Evolutionary conservation across 306 rosid genomes (phyloP).

Genomic region (Vicia faba): DNA sequence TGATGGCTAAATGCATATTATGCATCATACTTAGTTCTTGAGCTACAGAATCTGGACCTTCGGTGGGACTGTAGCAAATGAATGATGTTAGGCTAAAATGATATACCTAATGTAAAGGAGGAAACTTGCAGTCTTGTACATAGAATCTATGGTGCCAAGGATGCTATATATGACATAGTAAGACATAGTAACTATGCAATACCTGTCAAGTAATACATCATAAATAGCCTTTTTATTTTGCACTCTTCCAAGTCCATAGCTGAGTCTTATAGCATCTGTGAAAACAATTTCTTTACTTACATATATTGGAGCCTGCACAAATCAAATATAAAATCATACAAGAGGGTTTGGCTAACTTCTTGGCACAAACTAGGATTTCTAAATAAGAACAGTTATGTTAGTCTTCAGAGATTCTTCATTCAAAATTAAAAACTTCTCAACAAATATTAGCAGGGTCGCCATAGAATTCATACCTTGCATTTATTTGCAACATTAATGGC

Average conservation of each 20-base stretch:
- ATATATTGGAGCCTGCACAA: constrained; percentile 90
- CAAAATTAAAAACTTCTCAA: constrained; percentile 17
- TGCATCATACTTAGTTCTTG: constrained; percentile 80
- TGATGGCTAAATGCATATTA: constrained; percentile 69
- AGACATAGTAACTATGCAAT: constrained; percentile 37
- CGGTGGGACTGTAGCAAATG: constrained; percentile 63
- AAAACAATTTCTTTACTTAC: constrained; percentile 81
- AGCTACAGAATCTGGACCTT: constrained; percentile 74
- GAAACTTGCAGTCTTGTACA: not conserved
- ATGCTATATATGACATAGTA: constrained; percentile 21
- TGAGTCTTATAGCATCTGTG: constrained; percentile 74
- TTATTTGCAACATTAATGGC: constrained; percentile 87
- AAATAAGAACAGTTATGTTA: constrained; percentile 27
- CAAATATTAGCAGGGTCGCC: constrained; percentile 16
- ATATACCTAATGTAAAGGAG: constrained; percentile 15
- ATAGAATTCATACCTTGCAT: constrained; percentile 66
- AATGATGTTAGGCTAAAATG: constrained; percentile 23
- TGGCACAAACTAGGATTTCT: constrained; percentile 8
- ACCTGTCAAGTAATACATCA: constrained; percentile 95
- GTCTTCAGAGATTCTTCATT: constrained; percentile 21
- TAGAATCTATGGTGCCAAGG: constrained; percentile 20
- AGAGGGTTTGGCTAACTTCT: constrained; percentile 20
- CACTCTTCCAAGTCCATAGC: constrained; percentile 75
- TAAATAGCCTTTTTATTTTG: constrained; percentile 57
- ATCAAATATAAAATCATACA: constrained; percentile 39